These are phyloP conservation scores for Populus trichocarpa DNA, from an alignment of 441 rosid genomes.

Conservation along the genomic window DNA sequence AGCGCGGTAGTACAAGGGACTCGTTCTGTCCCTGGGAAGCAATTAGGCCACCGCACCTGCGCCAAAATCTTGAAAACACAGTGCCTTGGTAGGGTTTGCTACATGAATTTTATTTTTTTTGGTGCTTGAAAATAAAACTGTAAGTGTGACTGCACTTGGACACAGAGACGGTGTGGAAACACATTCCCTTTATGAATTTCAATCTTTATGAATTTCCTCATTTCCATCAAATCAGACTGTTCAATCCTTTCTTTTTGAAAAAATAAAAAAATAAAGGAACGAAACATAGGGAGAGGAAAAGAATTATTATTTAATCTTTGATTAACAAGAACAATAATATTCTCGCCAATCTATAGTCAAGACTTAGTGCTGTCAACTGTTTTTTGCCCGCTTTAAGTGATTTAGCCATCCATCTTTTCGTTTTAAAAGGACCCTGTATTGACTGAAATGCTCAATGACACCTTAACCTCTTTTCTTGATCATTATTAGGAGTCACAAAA, in stretches of 20 bases:
- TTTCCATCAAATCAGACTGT: conserved; percentile 27
- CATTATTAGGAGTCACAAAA: conserved; percentile 20
- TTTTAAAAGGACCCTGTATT: conserved; percentile 19
- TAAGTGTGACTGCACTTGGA: not conserved
- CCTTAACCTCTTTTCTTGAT: conserved; percentile 14
- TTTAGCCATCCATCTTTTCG: conserved; percentile 19
- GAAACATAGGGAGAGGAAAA: not conserved
- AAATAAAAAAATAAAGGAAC: not conserved
- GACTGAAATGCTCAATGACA: conserved; percentile 25
- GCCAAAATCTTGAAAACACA: not conserved
- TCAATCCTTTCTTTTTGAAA: not conserved
- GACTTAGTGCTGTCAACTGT: conserved; percentile 26
- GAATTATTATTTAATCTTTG: not conserved
- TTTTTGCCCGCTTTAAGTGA: conserved; percentile 3
- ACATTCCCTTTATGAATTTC: not conserved
- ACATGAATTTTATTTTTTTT: not conserved
- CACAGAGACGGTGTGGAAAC: not conserved
- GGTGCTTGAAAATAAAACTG: not conserved
- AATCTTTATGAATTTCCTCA: not conserved
- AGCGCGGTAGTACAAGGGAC: not conserved
- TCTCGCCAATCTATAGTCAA: conserved; percentile 22
- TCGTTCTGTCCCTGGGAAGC: not conserved
- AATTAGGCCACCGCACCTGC: not conserved
- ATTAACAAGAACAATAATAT: conserved; percentile 13
- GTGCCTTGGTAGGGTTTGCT: not conserved